Evolutionary conservation across 2,329 filamentous ascomycete species (phyloP).

Genomic region (Arthrobotrys sphaeroides): DNA sequence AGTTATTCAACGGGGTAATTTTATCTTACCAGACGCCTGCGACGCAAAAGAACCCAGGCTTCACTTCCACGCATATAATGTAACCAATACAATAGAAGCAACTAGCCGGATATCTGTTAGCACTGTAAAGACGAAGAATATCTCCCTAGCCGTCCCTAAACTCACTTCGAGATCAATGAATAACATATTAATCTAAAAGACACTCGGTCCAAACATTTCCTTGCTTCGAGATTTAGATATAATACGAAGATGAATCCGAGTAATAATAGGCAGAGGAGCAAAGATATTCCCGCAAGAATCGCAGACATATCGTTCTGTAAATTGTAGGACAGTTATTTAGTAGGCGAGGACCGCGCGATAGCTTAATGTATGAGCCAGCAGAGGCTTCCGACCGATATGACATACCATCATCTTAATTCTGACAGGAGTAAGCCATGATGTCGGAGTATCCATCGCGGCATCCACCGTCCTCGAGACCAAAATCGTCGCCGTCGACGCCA

Average conservation of each 20-base stretch:
- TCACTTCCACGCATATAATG: slow-evolving; percentile 55
- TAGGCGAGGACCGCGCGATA: neutral
- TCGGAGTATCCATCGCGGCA: slow-evolving; percentile 14
- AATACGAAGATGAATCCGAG: slow-evolving; percentile 52
- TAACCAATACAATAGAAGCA: slow-evolving; percentile 56
- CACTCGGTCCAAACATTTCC: slow-evolving; percentile 53
- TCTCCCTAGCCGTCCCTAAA: neutral
- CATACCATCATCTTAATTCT: slow-evolving; percentile 53
- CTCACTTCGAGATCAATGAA: slow-evolving; percentile 56
- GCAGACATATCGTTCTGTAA: slow-evolving; percentile 57
- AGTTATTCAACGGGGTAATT: too few relatives aligned
- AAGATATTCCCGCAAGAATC: slow-evolving; percentile 55
- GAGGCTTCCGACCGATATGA: neutral
- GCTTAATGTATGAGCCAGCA: neutral
- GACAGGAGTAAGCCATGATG: slow-evolving; percentile 47
- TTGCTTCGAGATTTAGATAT: slow-evolving; percentile 50
- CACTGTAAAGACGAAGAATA: neutral
- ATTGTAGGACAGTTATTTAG: neutral
- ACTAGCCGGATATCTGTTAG: slow-evolving; percentile 21
- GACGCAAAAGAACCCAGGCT: slow-evolving; percentile 54
- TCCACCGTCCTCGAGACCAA: slow-evolving; percentile 29
- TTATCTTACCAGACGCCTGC: slow-evolving; percentile 30
- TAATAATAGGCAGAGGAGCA: slow-evolving; percentile 44
- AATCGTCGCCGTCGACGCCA: slow-evolving; percentile 31
- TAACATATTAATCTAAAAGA: slow-evolving; percentile 56